Base-by-base conservation (phyloP, 768 basidiomycete genomes). In the Boletus reticulatus region DNA sequence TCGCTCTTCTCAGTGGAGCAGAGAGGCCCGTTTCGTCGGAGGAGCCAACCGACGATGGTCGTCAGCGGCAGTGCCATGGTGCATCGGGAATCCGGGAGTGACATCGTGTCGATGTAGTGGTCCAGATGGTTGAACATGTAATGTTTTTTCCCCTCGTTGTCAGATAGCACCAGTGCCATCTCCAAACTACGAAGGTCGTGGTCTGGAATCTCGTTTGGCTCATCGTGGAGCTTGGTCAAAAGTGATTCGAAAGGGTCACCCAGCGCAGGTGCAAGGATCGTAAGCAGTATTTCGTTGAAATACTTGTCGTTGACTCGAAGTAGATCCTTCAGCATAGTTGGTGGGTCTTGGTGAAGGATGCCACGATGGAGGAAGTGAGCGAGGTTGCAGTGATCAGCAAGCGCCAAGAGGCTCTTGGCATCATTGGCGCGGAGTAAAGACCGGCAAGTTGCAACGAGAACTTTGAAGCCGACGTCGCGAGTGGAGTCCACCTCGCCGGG, bases 131-230 rank as follows among this genome's bases (percentile, higher is more conserved):
- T 41, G 13, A 44, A 55, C 16, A 53, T 37, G 9, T 53, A 41
- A 2, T 29, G 17, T 10, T 19, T 37, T 13, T 52, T 32, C 13
- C 34, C 34, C 4, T 36, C 34, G 1, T 34, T 1, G 11, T 36
- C 43, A 14, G 56, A 47, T 16, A 57, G 41, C 4, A 53, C 52
- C 22, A 36, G 19, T 41, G 46, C 48, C 9, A 57, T 57, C 27
- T 57, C 56, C 6, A 54, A n/a, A 32, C 53, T 52, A 6, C 41
- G 41, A 22, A 53, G 45, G 13, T 53, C 56, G 31, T 48, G 27
- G 24, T 57, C 56, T 6, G 56, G 36, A 19, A 57, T 48, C n/a
- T 43, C 47, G 16, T 42, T 34, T 3, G 46, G 45, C 11, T 57
- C 52, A 9, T 31, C 31, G 20, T 19, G 45, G 27, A 57, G 46